These are phyloP conservation scores for Angophora floribunda DNA, from an alignment of 345 rosid species.

Conservation along the genomic window DNA sequence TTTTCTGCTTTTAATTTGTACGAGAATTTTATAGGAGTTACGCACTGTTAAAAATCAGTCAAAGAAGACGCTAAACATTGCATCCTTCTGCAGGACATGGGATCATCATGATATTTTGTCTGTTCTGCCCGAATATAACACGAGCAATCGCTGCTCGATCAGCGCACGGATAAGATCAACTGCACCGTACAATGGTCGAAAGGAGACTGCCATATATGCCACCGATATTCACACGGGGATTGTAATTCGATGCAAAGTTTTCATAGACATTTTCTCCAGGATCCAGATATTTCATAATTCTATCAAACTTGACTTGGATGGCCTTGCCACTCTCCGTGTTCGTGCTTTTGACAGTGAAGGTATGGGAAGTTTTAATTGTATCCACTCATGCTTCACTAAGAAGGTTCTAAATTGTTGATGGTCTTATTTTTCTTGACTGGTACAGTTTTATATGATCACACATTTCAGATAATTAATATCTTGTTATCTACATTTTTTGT, in stretches of 20 bases:
- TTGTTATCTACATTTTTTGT: background rate
- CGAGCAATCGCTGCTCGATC: constrained; percentile 68
- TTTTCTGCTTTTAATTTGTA: background rate
- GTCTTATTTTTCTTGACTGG: background rate
- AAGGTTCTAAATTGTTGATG: background rate
- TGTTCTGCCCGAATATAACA: constrained; percentile 77
- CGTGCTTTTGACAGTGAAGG: constrained; percentile 93
- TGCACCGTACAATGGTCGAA: constrained; percentile 64
- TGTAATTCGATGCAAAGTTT: constrained; percentile 95
- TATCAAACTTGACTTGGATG: constrained; percentile 87
- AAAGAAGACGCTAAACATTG: background rate
- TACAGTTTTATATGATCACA: background rate
- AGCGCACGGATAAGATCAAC: constrained; percentile 78
- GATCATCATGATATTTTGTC: constrained; percentile 89
- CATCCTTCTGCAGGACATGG: constrained; percentile 68
- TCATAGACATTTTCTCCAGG: constrained; percentile 80
- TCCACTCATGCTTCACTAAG: background rate
- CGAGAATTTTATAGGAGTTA: background rate
- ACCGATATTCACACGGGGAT: constrained; percentile 66
- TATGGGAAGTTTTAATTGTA: constrained; percentile 1
- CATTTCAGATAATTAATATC: background rate
- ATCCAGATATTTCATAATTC: constrained; percentile 92
- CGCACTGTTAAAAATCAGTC: background rate
- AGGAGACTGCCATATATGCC: constrained; percentile 93
- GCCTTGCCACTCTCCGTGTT: constrained; percentile 83